Evolutionary conservation across 805 yeast species (phyloP), one percentile per base, ranked within the genome.

Genomic region (Kodamaea fukazawae): DNA sequence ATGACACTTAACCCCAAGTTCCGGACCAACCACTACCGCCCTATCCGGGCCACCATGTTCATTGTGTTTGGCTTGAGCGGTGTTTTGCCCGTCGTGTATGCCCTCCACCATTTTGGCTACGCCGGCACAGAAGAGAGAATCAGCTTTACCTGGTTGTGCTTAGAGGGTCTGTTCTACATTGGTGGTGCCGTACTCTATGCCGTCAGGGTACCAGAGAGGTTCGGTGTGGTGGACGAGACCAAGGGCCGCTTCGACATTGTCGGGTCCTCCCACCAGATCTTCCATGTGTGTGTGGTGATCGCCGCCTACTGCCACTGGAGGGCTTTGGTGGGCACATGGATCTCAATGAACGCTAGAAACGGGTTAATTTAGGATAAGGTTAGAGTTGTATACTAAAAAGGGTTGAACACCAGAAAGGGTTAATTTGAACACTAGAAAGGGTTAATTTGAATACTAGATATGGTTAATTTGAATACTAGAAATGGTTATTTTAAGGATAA

Each of bases 201-300:
- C 0, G 57, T 71, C 16, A 69, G 96, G 44, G 58, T 85, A 25
- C 97, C 97, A 0, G 97, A 89, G 55, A 68, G 84, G 35, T 65
- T 69, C 30, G 52, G 60, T 1, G 63, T 63, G 42, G 34, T 45
- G 2, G 62, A 59, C 7, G 50, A 53, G 22, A 48, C 41, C 8
- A 41, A 51, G 1, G 70, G 70, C 2, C 48, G 29, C 14, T 85
- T 73, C 55, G 96, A 87, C 49, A 52, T 77, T 8, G 71, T 77
- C 60, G 95, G 95, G 1, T 84, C 85, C 48, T 83, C 95, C 5
- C 96, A 88, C 57, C 96, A 88, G 55, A 72, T 88, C 7, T 87
- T 88, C 55, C 96, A 87, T 57, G 60, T 83, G 7, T 59, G 84
- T 51, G 95, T 87, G 6, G 89, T 86, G 0, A 48, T 80, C 9